A percentile compares a stretch with the other conserved stretches of the same genome.
phyloP scores from a whole-genome alignment of 2,329 filamentous ascomycete species.

The Neonectria punicea region DNA sequence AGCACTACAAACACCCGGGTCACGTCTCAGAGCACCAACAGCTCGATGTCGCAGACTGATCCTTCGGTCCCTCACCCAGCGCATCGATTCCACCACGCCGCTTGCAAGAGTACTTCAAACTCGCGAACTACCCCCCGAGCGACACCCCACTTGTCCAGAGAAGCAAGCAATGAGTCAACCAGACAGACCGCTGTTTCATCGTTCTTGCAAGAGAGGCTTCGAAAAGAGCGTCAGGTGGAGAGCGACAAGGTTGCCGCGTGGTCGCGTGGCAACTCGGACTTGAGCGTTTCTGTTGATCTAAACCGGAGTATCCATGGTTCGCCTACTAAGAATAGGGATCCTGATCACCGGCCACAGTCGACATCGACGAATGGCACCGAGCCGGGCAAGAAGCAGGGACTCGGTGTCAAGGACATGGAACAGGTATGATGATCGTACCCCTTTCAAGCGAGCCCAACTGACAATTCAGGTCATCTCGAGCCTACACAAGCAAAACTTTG shows the following conservation, averaged over 20 bases:
- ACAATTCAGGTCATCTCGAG: constrained; percentile 68
- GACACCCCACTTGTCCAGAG: constrained; percentile 55
- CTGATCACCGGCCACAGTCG: constrained; percentile 56
- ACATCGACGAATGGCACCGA: constrained; percentile 51
- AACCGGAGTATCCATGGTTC: constrained; percentile 51
- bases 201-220: constrained; percentile 66
- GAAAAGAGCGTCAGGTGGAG: constrained; percentile 61
- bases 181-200: constrained; percentile 57
- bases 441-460: neutral
- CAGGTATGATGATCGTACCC: constrained; percentile 56
- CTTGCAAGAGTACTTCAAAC: constrained; percentile 47
- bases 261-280: constrained; percentile 50
- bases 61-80: constrained; percentile 51
- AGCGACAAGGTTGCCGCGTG: constrained; percentile 52
- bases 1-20: constrained; percentile 54
- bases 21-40: constrained; percentile 55
- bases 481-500: constrained; percentile 80
- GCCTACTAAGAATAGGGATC: constrained; percentile 49
- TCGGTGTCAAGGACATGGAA: constrained; percentile 76
- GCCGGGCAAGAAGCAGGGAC: constrained; percentile 58
- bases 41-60: constrained; percentile 54
- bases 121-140: constrained; percentile 53
- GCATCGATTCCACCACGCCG: constrained; percentile 54
- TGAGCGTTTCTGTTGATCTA: constrained; percentile 53
- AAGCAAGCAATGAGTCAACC: constrained; percentile 53